phyloP scores from a whole-genome alignment of 306 rosid genomes.

The Lathyrus tuberosus region DNA sequence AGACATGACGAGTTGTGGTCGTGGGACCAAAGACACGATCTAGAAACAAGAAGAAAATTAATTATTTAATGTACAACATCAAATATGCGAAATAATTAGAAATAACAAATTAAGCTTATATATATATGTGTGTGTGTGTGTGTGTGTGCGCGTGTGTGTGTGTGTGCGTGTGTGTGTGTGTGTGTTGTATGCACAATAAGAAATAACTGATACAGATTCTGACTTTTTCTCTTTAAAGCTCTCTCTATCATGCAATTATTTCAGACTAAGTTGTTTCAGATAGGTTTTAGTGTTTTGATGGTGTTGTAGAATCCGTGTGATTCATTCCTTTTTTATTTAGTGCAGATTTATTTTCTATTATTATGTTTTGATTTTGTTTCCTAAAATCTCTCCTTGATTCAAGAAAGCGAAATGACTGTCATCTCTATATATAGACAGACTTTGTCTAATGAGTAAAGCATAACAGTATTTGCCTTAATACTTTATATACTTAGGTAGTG shows the following conservation, averaged over 20 bases:
- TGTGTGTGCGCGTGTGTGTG: not conserved
- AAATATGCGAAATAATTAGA: slow-evolving; percentile 10
- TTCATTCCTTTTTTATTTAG: not conserved
- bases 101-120: not conserved
- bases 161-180: not conserved
- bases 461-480: not conserved
- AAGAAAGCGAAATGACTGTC: not conserved
- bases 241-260: not conserved
- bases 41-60: slow-evolving; percentile 47
- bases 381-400: not conserved
- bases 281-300: slow-evolving; percentile 16
- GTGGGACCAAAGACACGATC: slow-evolving; percentile 98
- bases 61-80: slow-evolving; percentile 25
- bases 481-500: not conserved
- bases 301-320: not conserved
- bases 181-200: not conserved
- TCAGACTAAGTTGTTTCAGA: slow-evolving; percentile 11
- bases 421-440: not conserved
- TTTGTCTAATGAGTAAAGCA: not conserved
- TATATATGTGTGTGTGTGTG: not conserved
- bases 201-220: not conserved
- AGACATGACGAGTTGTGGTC: slow-evolving; percentile 96
- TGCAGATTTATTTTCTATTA: not conserved
- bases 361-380: not conserved
- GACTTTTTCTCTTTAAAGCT: not conserved